Evolutionary conservation across 2,329 filamentous ascomycete genomes (phyloP), one percentile per base, ranked within the genome.

Genomic region (Botrytis fragariae): DNA sequence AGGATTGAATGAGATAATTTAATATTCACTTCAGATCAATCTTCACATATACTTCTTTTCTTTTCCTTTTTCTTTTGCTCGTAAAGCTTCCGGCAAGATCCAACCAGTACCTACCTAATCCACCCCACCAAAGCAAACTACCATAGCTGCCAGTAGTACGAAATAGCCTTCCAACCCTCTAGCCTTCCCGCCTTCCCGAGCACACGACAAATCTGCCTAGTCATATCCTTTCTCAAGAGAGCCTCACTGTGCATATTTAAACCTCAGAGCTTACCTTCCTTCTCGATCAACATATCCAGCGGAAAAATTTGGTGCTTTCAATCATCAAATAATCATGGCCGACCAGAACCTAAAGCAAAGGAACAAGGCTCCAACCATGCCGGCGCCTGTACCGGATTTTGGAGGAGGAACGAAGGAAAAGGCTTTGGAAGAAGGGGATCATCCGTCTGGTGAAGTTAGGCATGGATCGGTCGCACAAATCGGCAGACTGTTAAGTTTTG

Each of bases 361-460:
- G 54, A 76, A 78, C 39, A 70, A 48, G n/a, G 54, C 67, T 44
- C 74, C 74, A 44, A 48, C 54, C 68, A 69, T 71, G 54, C 72
- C 54, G 35, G 63, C 64, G 67, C 62, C 61, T 39, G 42, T 61
- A 59, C 69, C 65, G 20, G 72, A 73, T 73, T 73, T 73, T 62
- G 69, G 61, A 29, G 74, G 69, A 44, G 74, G 68, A n/a, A 72
- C 63, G 20, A 74, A 63, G 39, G 75, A 74, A 72, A 73, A 77
- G n/a, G 72, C 63, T n/a, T 35, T 72, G 45, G 72, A 74, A 72
- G 78, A 74, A 54, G 73, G 74, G 67, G 78, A 74, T 44, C 81
- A 82, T 72, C 81, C 81, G 22, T 80, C 77, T 62, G 81, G 81
- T 63, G 76, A 78, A 22, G 78, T 81, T 20, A 81, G 79, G 63